Percentiles rank a stretch among this genome's conserved stretches.
phyloP scores from a whole-genome alignment of 75 land plant genomes.

The Sequoia sempervirens region DNA sequence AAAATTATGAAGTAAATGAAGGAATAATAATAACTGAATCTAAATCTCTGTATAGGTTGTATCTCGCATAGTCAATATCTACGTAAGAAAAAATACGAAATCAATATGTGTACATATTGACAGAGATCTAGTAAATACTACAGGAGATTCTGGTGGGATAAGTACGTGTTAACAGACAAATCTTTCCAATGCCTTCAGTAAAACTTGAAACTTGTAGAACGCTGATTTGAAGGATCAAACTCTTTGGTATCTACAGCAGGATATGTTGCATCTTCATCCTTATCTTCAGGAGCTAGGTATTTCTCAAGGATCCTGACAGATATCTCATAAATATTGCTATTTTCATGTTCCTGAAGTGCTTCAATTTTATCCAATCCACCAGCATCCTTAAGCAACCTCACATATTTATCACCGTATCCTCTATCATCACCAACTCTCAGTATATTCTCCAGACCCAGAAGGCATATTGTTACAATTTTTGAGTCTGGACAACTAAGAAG shows the following conservation, averaged over 20 bases:
- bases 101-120: too few relatives aligned
- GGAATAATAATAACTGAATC: too few relatives aligned
- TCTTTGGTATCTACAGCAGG: too few relatives aligned
- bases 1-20: too few relatives aligned
- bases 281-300: constrained; percentile 63
- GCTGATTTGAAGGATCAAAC: too few relatives aligned
- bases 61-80: too few relatives aligned
- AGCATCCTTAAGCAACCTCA: constrained; percentile 61
- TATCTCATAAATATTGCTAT: constrained; percentile 60
- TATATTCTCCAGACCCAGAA: constrained; percentile 59
- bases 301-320: constrained; percentile 68
- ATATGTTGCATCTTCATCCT: constrained; percentile 43
- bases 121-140: too few relatives aligned
- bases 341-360: constrained; percentile 69
- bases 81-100: too few relatives aligned
- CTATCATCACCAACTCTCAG: constrained; percentile 46
- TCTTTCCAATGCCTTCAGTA: constrained; percentile 4
- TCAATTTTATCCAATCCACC: constrained; percentile 76
- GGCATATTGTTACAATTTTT: constrained; percentile 43
- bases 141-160: too few relatives aligned
- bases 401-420: constrained; percentile 41
- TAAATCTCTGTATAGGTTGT: too few relatives aligned
- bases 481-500: constrained; percentile 45
- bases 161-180: not conserved
- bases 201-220: constrained; percentile 29